Evolutionary conservation across 768 basidiomycete genomes (phyloP), one percentile per base, ranked within the genome.

Genomic region (Leucocoprinus leucothites): DNA sequence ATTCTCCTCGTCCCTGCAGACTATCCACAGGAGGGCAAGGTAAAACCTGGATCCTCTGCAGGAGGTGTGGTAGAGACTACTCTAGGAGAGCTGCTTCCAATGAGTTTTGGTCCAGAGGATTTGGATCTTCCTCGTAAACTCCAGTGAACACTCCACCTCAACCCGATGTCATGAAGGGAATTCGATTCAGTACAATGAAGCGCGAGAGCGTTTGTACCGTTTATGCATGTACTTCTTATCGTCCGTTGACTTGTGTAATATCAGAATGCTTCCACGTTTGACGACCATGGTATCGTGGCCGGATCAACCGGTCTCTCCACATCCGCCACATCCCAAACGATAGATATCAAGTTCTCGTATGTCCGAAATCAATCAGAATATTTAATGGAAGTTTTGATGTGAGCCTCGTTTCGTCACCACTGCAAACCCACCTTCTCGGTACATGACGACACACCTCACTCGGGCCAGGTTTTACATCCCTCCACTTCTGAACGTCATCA

Each of bases 81-180:
- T 2, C 69, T 95, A 22, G 88, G 73, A 3, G 82, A 85, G 58
- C 71, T 96, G 48, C 73, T 97, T 48, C 94, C 94, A 0, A 76
- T 87, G 71, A 91, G 91, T 63, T 96, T 96, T 70, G 94, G 94
- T 0, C 94, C 94, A 1, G 92, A 86, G 63, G 77, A 92, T n/a
- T 64, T 92, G 62, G 82, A 86, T 44, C 63, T 77, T 26, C 82
- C 82, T 11, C 65, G 72, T 51, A 60, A 59, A 51, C 28, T 34
- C 24, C 18, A 21, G 31, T 59, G 48, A 50, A n/a, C n/a, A n/a
- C n/a, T n/a, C n/a, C n/a, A n/a, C n/a, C n/a, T n/a, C n/a, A n/a
- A n/a, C n/a, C n/a, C n/a, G n/a, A n/a, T n/a, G n/a, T n/a, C n/a
- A n/a, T n/a, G n/a, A n/a, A n/a, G n/a, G n/a, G n/a, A n/a, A n/a